These are phyloP conservation scores for Aureobasidium sp. DNA, from an alignment of 2,329 filamentous ascomycete genomes.

Conservation along the genomic window DNA sequence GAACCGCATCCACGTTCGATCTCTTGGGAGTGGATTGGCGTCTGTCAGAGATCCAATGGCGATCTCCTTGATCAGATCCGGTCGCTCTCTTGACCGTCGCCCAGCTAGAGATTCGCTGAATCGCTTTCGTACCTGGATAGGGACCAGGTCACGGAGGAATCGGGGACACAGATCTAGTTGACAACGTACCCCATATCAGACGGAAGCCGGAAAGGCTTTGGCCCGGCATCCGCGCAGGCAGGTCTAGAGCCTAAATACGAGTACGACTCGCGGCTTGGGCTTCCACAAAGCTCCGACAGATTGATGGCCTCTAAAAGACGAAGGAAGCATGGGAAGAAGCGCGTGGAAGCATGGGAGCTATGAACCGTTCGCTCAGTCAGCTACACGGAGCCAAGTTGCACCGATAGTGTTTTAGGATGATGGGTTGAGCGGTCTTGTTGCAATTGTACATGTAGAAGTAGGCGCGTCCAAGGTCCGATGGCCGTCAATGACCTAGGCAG, in stretches of 20 bases:
- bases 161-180: background rate
- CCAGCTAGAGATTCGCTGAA: no score
- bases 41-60: no score
- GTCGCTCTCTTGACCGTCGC: background rate
- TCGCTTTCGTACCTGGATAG: no score
- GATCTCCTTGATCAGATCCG: background rate
- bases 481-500: background rate
- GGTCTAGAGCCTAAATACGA: background rate
- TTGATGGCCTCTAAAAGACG: background rate
- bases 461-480: background rate
- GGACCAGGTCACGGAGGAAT: no score
- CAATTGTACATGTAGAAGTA: background rate
- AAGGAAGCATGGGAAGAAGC: background rate
- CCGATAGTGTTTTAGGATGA: background rate
- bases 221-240: background rate
- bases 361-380: background rate
- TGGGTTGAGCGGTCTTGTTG: background rate
- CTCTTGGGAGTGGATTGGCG: no score
- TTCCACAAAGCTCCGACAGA: background rate
- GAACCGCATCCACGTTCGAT: background rate
- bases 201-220: background rate
- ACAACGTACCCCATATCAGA: background rate
- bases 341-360: background rate
- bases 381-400: background rate
- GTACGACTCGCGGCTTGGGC: no score